phyloP scores from a whole-genome alignment of 2,329 filamentous ascomycete genomes.

The Ophiostoma australiae region DNA sequence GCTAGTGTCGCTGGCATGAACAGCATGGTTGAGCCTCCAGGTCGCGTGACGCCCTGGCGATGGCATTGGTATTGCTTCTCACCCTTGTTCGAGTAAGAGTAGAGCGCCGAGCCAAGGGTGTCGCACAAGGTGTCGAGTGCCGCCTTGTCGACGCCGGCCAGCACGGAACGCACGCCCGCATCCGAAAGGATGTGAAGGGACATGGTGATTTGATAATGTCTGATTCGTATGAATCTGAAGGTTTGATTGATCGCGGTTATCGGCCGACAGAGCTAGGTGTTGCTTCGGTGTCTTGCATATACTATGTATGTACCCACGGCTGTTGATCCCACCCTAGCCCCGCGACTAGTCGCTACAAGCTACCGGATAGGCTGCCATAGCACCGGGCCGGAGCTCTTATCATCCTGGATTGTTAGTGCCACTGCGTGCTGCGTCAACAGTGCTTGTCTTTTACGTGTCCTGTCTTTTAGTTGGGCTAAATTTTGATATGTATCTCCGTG shows the following conservation, averaged over 20 bases:
- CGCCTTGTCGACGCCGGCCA: conserved; percentile 51
- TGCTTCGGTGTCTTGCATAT: neutral
- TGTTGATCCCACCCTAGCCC: neutral
- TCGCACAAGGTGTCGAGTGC: conserved; percentile 55
- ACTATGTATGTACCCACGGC: neutral
- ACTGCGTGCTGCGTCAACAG: neutral
- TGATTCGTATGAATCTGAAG: neutral
- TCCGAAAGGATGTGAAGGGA: conserved; percentile 45
- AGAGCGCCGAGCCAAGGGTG: conserved; percentile 55
- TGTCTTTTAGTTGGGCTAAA: neutral
- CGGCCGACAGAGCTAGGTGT: neutral
- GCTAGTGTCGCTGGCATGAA: conserved; percentile 63
- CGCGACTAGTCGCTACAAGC: neutral
- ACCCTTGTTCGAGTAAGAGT: conserved; percentile 59
- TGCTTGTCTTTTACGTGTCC: too few species aligned
- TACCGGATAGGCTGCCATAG: neutral
- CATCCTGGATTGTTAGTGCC: neutral
- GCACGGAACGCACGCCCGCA: conserved; percentile 49
- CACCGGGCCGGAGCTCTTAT: neutral
- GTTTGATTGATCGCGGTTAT: neutral
- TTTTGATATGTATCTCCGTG: neutral
- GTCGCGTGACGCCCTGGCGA: conserved; percentile 55
- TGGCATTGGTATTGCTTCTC: conserved; percentile 59
- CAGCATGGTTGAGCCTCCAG: conserved; percentile 57
- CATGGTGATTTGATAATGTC: neutral